Percentiles rank a stretch among this genome's conserved stretches.
Conservation (phyloP, 371 early-diverging fungal genomes). For the Coemansia sp. region DNA sequence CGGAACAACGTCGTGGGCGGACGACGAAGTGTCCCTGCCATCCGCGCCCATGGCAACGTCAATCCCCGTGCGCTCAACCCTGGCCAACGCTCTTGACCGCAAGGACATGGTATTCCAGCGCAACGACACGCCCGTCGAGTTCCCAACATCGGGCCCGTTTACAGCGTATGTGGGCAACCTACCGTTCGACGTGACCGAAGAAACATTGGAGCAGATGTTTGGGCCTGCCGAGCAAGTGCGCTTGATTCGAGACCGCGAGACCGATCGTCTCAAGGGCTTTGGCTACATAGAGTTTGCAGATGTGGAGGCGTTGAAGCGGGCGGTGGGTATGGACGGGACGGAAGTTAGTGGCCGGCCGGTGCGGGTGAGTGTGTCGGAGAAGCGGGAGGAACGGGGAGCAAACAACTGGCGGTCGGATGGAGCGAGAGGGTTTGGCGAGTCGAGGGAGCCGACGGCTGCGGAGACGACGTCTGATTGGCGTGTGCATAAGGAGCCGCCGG, state of each 20-base stretch:
- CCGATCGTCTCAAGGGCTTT: conserved; percentile 83
- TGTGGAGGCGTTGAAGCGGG: conserved; percentile 73
- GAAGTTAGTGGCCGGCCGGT: conserved; percentile 69
- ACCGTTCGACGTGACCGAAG: conserved; percentile 75
- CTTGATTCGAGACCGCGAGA: conserved; percentile 68
- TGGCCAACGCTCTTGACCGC: conserved; percentile 33
- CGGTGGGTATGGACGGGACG: conserved; percentile 68
- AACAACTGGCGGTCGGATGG: conserved; percentile 15
- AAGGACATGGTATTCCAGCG: conserved; percentile 18
- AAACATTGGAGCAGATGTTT: conserved; percentile 72
- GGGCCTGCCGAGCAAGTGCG: conserved; percentile 60
- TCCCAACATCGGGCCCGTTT: conserved; percentile 85
- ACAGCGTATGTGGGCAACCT: conserved; percentile 88
- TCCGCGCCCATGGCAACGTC: conserved; percentile 62
- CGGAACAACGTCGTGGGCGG: conserved; percentile 77
- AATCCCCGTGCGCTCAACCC: conserved; percentile 3
- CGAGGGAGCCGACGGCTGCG: conserved; percentile 28
- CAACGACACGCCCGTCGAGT: conserved; percentile 58
- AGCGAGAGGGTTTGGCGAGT: conserved; percentile 26
- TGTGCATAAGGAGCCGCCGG: conserved; percentile 21
- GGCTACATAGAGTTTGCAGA: conserved; percentile 92
- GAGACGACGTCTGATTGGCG: conserved; percentile 41
- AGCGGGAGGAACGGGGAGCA: conserved; percentile 39
- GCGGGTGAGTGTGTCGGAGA: conserved; percentile 84
- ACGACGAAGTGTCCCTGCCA: conserved; percentile 85